Percentiles rank a stretch among this genome's conserved stretches.
Evolutionary conservation across 2,329 filamentous ascomycete species (phyloP).

Genomic region (Cylindrodendrum hubeiense): DNA sequence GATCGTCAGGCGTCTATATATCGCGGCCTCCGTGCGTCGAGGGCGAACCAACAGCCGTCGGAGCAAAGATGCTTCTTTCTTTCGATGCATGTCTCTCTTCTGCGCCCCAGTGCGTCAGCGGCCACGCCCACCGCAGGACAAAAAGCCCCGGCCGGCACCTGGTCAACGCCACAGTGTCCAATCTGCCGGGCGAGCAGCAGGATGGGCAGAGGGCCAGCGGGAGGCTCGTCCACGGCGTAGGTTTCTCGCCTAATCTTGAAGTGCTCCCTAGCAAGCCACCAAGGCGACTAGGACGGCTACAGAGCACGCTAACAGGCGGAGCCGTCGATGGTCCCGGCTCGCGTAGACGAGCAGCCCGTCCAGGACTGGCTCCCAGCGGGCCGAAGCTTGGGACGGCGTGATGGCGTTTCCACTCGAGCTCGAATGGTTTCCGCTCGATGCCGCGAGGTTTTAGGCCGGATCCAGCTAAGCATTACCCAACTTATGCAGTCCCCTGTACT

Average conservation of each 20-base stretch:
- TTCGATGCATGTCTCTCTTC: neutral
- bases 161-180: constrained; percentile 2
- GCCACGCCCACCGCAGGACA: too few relatives aligned
- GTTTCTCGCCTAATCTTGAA: too few relatives aligned
- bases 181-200: neutral
- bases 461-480: neutral
- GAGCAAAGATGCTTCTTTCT: neutral
- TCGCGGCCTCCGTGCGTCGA: neutral
- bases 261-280: too few relatives aligned
- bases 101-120: neutral
- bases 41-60: neutral
- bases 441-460: neutral
- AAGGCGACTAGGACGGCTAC: too few relatives aligned
- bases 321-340: neutral
- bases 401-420: neutral
- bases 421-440: neutral
- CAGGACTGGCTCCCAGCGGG: neutral
- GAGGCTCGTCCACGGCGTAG: too few relatives aligned
- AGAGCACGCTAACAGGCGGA: neutral
- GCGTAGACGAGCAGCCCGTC: neutral
- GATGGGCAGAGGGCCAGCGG: too few relatives aligned
- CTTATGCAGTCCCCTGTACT: neutral
- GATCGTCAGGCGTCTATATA: constrained; percentile 1
- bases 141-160: too few relatives aligned
- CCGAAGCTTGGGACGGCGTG: neutral